Conservation (phyloP, 441 rosid species). For the Gossypium aridum region DNA sequence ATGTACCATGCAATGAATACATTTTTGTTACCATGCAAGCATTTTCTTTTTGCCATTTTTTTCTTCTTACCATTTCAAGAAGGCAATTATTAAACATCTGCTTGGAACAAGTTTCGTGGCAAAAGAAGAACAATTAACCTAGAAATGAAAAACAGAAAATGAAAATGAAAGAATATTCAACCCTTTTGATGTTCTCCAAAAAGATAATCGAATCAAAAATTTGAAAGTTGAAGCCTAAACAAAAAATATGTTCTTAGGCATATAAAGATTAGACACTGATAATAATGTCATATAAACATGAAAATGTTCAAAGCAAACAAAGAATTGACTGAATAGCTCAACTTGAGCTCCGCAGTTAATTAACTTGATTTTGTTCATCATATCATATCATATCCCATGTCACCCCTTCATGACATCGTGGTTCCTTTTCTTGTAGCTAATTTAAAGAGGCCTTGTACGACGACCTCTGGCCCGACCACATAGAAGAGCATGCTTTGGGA, state of each 20-base stretch:
- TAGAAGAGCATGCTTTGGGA: slow-evolving; percentile 51
- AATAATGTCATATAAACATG: background rate
- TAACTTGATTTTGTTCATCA: background rate
- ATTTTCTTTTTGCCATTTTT: background rate
- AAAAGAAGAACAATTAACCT: background rate
- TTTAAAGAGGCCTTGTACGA: slow-evolving; percentile 43
- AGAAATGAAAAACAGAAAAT: background rate
- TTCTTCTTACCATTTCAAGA: background rate
- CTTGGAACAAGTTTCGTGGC: background rate
- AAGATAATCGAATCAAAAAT: background rate
- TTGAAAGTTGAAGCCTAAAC: background rate
- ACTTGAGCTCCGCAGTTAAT: slow-evolving; percentile 10
- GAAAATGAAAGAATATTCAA: background rate
- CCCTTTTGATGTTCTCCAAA: background rate
- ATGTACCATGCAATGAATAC: no score
- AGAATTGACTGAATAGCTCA: slow-evolving; percentile 1
- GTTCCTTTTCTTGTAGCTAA: background rate
- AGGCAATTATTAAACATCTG: background rate
- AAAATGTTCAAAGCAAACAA: background rate
- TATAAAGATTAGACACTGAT: background rate
- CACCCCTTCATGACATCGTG: slow-evolving; percentile 40
- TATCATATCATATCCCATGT: slow-evolving; percentile 9
- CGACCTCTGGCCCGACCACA: slow-evolving; percentile 55
- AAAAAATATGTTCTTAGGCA: background rate
- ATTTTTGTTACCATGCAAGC: no score